Evolutionary conservation across 441 rosid genomes (phyloP).

Genomic region (Flueggea neowawraea): DNA sequence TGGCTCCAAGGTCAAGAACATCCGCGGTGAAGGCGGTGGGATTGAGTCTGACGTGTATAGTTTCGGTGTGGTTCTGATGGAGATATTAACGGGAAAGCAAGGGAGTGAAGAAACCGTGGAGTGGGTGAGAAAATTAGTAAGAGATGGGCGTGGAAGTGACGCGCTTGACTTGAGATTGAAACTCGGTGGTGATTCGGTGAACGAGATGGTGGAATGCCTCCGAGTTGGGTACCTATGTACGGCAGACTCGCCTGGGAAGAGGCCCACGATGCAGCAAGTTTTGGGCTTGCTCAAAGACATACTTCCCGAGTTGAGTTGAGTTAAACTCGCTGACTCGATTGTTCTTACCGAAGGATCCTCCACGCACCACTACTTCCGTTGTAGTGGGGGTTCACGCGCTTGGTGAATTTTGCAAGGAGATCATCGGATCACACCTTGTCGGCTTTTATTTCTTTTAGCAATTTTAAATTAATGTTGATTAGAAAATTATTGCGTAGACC

Average conservation of each 20-base stretch:
- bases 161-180: constrained; percentile 62
- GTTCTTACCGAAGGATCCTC: background rate
- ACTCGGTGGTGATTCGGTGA: constrained; percentile 40
- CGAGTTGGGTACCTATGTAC: constrained; percentile 83
- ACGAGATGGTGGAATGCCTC: constrained; percentile 77
- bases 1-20: background rate
- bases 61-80: constrained; percentile 67
- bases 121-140: constrained; percentile 56
- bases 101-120: constrained; percentile 52
- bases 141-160: constrained; percentile 55
- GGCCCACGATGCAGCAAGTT: constrained; percentile 94
- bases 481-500: no score
- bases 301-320: constrained; percentile 24
- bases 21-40: background rate
- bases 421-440: no score
- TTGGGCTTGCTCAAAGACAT: constrained; percentile 86
- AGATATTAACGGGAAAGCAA: constrained; percentile 62
- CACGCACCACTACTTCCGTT: no score
- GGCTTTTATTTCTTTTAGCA: no score
- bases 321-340: background rate
- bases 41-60: constrained; percentile 54
- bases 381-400: background rate
- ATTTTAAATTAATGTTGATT: no score
- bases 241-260: constrained; percentile 66
- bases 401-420: no score